Evolutionary conservation across 2,329 filamentous ascomycete species (phyloP), one percentile per base, ranked within the genome.

Genomic region (Ascochyta pisi): DNA sequence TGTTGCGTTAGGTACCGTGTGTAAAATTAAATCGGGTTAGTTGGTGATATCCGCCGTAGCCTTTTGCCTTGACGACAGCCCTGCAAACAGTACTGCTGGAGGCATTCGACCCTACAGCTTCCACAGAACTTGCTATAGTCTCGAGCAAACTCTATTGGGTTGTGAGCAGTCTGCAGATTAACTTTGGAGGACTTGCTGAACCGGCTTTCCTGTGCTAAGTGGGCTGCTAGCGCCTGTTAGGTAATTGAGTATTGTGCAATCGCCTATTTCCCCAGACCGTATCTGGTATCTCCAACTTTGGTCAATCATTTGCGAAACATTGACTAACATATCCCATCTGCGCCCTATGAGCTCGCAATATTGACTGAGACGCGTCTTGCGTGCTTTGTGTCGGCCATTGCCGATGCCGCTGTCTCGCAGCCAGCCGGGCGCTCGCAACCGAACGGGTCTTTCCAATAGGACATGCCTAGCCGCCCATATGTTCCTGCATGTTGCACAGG

Each of bases 271-370:
- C 22, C 19, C 7, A 46, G 35, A 42, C 31, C 22, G 12, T 19
- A 33, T 13, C 33, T 16, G 15, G 24, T 56, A 56, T 47, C 37
- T 46, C n/a, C 23, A 34, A 42, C 19, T 16, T 22, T 33, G 39
- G n/a, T 37, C 35, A 50, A 27, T 22, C 10, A 1, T 27, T 19
- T 43, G n/a, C 19, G 26, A 39, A 26, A 12, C 19, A 26, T 38
- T 50, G 53, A 56, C 47, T 56, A 56, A 56, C 13, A 19, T 5
- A 38, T 38, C 38, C 31, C 37, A 6, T 5, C 2, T 19, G 24
- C 19, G 19, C 8, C 47, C 47, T 38, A 43, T 50, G 26, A 50
- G 47, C 23, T 43, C 12, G n/a, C 31, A 39, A 23, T 4, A 24
- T 37, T 12, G 5, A 33, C 5, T 19, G 12, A 23, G 22, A 46